Base-by-base conservation (phyloP, 1,139 yeast genomes). In the Geotrichum restrictum region DNA sequence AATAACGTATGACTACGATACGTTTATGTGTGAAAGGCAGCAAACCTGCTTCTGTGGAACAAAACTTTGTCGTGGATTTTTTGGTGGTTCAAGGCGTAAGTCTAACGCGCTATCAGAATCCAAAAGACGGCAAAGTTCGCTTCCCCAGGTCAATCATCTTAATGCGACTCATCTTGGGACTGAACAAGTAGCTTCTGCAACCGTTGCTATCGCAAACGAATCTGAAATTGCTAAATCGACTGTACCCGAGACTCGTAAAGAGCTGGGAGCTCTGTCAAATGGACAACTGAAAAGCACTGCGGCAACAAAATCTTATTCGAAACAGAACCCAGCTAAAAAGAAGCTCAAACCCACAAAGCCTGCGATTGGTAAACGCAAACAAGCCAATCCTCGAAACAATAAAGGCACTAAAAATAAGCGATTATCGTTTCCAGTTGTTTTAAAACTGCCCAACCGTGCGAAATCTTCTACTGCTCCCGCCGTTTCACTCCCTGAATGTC, bases 1-100 rank as follows among this genome's bases (percentile, higher is more conserved):
- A 57, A 57, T 74, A 3, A 66, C 73, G 1, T 73, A 71, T 53
- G 75, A 74, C 57, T 74, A 74, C 55, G 71, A 68, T 33, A 65
- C 70, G 67, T 69, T 70, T 51, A 68, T 66, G 5, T 66, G 67
- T 16, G 63, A 69, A 1, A 62, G 59, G 19, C 71, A 72, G 8
- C 74, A 70, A 54, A 59, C 55, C 10, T 73, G 77, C 53, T 60
- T 58, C 45, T 73, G 77, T 57, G 74, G 74, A 0, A 54, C 73
- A 1, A 46, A 53, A 0, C 63, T 62, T 6, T 73, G 77, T 51
- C 63, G 74, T 6, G 74, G 74, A 0, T 59, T 64, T 18, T 70
- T 73, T 48, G 24, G 40, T n/a, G 16, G 16, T 13, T 33, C 16
- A 34, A 34, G n/a, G n/a, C 18, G n/a, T 14, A 6, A 6, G 38